Evolutionary conservation across 2,329 filamentous ascomycete species (phyloP), one percentile per base, ranked within the genome.

Genomic region (Allantophomopsis lycopodina): DNA sequence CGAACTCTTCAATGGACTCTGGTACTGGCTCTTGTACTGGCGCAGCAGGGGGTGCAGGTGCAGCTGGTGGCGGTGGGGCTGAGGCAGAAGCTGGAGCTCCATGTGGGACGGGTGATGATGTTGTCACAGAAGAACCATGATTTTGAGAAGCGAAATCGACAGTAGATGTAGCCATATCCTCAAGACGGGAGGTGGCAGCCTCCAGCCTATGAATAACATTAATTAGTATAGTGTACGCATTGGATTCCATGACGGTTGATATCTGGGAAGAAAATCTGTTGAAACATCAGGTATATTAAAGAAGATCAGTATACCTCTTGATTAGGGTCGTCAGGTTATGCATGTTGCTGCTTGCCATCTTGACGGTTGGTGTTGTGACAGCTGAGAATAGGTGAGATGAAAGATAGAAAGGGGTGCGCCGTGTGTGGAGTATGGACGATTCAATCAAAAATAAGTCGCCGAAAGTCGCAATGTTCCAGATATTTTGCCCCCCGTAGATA

Each of bases 251-350:
- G 35, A 4, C 3, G 6, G 16, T 13, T 36, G 18, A 36, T 36
- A 5, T 14, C 7, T 28, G 23, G 23, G 10, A 28, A 28, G 11
- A 6, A 8, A 28, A 28, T 4, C 23, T 12, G 8, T 28, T 28
- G 23, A 28, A 28, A 28, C 23, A 8, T 8, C 23, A 4, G 4
- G 7, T 28, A 28, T 8, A 28, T 28, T 10, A 8, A 28, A 28
- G 23, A 28, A 10, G 23, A 28, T 34, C 14, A 34, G 15, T 11
- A 53, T 74, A 96, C 91, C 91, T 79, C 74, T 98, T 98, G 68
- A 98, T 95, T 55, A 98, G 76, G 40, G 91, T 98, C 30, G 87
- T 93, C 46, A 98, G 68, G 59, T 94, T 96, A 64, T 96, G 80
- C 86, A 96, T 95, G 55, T 87, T 84, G 63, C 73, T 83, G 46